Percentiles rank a stretch among this genome's conserved stretches.
phyloP scores from a whole-genome alignment of 1,284 basidiomycete species.

The Ceratobasidium sp. region DNA sequence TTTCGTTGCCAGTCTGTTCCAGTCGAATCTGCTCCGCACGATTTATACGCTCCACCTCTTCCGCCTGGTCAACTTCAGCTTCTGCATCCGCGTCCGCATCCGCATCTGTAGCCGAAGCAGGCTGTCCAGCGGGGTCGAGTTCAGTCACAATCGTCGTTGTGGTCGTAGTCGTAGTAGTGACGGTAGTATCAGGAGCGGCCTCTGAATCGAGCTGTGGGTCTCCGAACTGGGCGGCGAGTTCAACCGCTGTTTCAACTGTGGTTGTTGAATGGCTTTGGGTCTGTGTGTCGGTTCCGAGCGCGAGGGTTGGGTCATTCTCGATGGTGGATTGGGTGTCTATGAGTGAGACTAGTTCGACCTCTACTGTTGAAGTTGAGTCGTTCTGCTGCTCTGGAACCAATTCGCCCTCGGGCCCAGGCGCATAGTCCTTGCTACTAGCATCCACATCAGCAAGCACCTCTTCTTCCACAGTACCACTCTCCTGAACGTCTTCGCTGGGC shows the following conservation, averaged over 20 bases:
- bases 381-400: too few species aligned
- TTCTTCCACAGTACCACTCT: not conserved
- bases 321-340: not conserved
- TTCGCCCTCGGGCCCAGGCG: not conserved
- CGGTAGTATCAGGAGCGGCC: not conserved
- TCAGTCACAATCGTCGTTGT: slow-evolving; percentile 1
- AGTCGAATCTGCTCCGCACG: slow-evolving; percentile 18
- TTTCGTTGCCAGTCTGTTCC: not conserved
- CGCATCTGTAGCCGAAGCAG: not conserved
- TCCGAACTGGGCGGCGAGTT: not conserved
- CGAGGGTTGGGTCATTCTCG: not conserved
- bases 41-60: not conserved
- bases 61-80: slow-evolving; percentile 9
- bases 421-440: too few species aligned
- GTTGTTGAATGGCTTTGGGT: not conserved
- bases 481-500: not conserved
- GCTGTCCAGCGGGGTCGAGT: not conserved
- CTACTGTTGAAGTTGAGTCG: not conserved
- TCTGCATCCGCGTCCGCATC: slow-evolving; percentile 13
- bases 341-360: not conserved
- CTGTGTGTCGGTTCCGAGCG: not conserved
- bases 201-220: not conserved
- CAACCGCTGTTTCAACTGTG: not conserved
- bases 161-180: not conserved
- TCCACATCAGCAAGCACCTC: not conserved